These are phyloP conservation scores for Fusarium tuaranense DNA, from an alignment of 2,329 filamentous ascomycete species.

Conservation along the genomic window DNA sequence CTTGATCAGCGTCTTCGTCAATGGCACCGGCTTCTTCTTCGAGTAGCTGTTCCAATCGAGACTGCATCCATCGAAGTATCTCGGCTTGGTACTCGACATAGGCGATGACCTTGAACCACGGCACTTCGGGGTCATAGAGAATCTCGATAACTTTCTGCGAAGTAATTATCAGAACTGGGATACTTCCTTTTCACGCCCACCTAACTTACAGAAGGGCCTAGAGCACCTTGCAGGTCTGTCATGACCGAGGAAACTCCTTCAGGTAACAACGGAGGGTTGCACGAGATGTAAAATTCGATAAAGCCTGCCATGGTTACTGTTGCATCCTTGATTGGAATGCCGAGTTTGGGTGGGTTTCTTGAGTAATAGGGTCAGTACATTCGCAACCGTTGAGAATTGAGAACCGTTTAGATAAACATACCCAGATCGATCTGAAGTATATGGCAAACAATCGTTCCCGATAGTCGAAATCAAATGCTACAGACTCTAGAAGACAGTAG, in stretches of 20 bases:
- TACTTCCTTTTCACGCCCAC: not conserved
- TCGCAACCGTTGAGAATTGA: not conserved
- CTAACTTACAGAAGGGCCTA: constrained; percentile 25
- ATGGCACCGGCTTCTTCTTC: constrained; percentile 30
- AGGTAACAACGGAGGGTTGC: constrained; percentile 50
- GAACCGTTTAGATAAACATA: not conserved
- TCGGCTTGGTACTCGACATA: constrained; percentile 1
- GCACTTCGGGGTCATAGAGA: constrained; percentile 51
- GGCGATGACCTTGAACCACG: constrained; percentile 51
- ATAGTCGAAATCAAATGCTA: not conserved
- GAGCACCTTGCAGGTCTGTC: constrained; percentile 4
- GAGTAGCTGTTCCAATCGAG: constrained; percentile 34
- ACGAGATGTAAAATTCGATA: constrained; percentile 50
- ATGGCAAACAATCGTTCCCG: not conserved
- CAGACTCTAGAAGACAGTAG: not conserved
- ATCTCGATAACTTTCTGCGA: constrained; percentile 45
- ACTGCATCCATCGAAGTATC: constrained; percentile 35
- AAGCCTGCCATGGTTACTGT: constrained; percentile 25
- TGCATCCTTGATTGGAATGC: not conserved
- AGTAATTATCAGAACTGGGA: not conserved
- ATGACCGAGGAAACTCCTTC: constrained; percentile 46
- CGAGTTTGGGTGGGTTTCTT: not conserved
- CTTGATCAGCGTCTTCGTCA: constrained; percentile 9
- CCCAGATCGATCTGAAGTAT: not conserved
- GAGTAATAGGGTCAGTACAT: not conserved